Evolutionary conservation across 1,284 basidiomycete species (phyloP), one percentile per base, ranked within the genome.

Genomic region (Acaromyces ingoldii): DNA sequence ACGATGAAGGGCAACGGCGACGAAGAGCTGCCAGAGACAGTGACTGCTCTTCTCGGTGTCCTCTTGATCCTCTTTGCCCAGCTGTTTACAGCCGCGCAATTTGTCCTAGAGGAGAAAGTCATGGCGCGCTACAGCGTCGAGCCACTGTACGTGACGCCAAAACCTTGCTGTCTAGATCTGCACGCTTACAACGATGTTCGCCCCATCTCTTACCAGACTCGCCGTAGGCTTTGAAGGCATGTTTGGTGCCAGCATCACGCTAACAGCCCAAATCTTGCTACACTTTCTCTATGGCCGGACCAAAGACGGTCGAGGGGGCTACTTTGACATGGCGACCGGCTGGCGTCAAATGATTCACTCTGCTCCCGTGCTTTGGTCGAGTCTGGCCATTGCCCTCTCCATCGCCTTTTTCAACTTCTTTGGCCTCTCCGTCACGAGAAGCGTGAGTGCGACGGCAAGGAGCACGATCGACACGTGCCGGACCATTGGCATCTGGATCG

Each of bases 351-450:
- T 93, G 80, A 80, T 90, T 56, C 77, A 83, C 66, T 88, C 85
- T 30, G 84, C 88, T 0, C 77, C 82, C 15, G 91, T 99, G 22
- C 80, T 91, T 41, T 83, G 83, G 73, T 85, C 86, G 43, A 84
- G 84, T 15, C 73, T 93, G 42, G 86, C 84, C 10, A 78, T 79
- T 51, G 75, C 72, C 60, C 58, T 61, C 37, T 66, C 63, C 44
- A 97, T 97, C 61, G 82, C 89, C n/a, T 78, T 91, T 22, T 99
- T 93, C 84, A 99, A 98, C 79, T 92, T 85, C 77, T 95, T 91
- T 69, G 91, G 93, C 4, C 78, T 97, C 39, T 88, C 86, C 72
- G 91, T 98, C 51, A 98, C 93, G 6, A 83, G 67, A 5, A 68
- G 60, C 31, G 66, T 78, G 15, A 73, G 70, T 2, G 77, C 76